Base-by-base conservation (phyloP, 768 basidiomycete genomes). In the Rhodotorula sphaerocarpa region DNA sequence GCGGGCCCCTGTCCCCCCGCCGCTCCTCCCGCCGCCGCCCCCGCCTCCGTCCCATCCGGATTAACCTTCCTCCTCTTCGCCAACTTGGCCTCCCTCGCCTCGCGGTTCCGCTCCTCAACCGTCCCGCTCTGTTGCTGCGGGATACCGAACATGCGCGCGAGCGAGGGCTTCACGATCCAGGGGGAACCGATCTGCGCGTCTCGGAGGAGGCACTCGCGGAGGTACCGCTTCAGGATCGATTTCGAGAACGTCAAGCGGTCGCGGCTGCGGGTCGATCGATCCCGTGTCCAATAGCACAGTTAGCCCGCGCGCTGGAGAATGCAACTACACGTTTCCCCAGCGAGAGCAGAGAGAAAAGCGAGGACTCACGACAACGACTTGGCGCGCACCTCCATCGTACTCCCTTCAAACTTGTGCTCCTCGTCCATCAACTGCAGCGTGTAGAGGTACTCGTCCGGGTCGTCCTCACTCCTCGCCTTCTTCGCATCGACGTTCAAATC, bases 201-300 rank as follows among this genome's bases (percentile, higher is more conserved):
- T 39, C 95, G 84, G 71, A 89, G 86, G 4, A 99, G 87, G 71
- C 90, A 93, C 73, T 97, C 95, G 65, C 89, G 85, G 61, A 99
- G 88, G 76, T 93, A 96, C 21, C 91, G 86, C 67, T 91, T 88
- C 33, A 99, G 82, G 70, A 97, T 93, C 23, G 91, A 91, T 76
- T 97, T 96, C 33, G 90, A 93, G 77, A 97, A 97, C 25, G 90
- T 84, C 25, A 93, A 80, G 55, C 92, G 87, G 75, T 99, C 95
- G 63, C 95, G 91, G 72, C 92, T 96, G 70, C 25, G n/a, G n/a
- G n/a, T n/a, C n/a, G n/a, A n/a, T n/a, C n/a, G n/a, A n/a, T n/a
- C 62, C 11, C 10, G 31, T 25, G 25, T 5, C 6, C n/a, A n/a
- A n/a, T n/a, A n/a, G n/a, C n/a, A n/a, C n/a, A n/a, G n/a, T n/a